These are phyloP conservation scores for Cadophora luteo-olivacea DNA, from an alignment of 2,329 filamentous ascomycete genomes.

Conservation along the genomic window DNA sequence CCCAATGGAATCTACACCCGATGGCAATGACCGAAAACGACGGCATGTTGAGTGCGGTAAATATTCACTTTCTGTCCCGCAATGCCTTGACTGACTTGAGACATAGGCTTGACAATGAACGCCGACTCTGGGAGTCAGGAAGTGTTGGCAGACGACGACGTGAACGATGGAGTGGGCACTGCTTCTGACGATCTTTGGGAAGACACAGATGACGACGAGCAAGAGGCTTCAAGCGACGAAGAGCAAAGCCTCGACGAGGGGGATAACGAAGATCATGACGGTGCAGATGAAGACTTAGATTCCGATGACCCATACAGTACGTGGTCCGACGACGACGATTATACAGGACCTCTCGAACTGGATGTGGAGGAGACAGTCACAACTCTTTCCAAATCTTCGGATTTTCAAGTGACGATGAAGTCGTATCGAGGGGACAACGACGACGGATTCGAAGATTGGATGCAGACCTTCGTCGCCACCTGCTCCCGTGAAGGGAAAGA, in stretches of 20 bases:
- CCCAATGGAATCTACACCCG: too few species aligned
- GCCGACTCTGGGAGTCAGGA: too few species aligned
- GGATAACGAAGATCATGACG: too few species aligned
- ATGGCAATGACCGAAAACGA: not conserved
- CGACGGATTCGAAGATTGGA: constrained; percentile 25
- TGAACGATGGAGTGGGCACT: too few species aligned
- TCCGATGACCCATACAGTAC: too few species aligned
- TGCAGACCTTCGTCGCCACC: constrained; percentile 26
- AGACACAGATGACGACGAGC: not conserved
- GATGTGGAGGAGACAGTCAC: constrained; percentile 23
- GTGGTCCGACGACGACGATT: constrained; percentile 19
- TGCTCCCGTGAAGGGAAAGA: constrained; percentile 27
- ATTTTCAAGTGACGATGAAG: constrained; percentile 9
- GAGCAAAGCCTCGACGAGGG: too few species aligned
- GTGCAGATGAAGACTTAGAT: constrained; percentile 21
- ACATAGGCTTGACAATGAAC: too few species aligned
- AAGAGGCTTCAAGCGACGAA: constrained; percentile 11
- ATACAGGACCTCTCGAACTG: constrained; percentile 12
- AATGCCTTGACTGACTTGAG: too few species aligned
- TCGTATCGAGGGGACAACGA: constrained; percentile 20
- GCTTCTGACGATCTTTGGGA: too few species aligned
- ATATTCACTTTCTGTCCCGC: too few species aligned
- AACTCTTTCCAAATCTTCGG: not conserved
- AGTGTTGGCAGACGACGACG: too few species aligned
- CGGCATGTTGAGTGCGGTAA: not conserved